A percentile compares a stretch with the other conserved stretches of the same genome.
phyloP scores from a whole-genome alignment of 345 rosid species.

The Linum tenue region DNA sequence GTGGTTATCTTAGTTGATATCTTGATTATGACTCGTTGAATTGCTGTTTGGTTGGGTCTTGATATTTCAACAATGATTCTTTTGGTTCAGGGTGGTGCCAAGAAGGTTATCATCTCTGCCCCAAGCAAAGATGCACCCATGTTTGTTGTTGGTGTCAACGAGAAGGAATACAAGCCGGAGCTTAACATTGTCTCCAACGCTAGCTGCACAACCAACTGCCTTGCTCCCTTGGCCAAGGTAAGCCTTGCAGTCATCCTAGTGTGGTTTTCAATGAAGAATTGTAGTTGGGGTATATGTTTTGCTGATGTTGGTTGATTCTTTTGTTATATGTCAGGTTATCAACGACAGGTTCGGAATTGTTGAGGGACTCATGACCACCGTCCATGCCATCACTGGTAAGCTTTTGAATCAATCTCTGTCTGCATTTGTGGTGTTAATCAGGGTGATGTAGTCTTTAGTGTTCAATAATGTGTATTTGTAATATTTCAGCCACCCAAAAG shows the following conservation, averaged over 20 bases:
- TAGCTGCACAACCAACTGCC: constrained; percentile 29
- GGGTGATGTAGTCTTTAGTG: neutral
- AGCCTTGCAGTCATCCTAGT: too few species aligned
- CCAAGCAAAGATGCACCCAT: constrained; percentile 29
- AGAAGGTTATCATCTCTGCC: constrained; percentile 27
- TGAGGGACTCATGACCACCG: constrained; percentile 28
- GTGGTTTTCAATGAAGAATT: neutral
- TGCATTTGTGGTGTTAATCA: too few species aligned
- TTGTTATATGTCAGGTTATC: constrained; percentile 15
- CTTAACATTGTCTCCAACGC: constrained; percentile 24
- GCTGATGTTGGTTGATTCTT: neutral
- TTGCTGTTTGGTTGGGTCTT: neutral
- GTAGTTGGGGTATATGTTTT: neutral
- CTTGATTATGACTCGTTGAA: too few species aligned
- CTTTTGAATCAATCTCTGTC: too few species aligned
- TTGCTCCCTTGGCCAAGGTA: constrained; percentile 29
- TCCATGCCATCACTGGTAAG: constrained; percentile 25
- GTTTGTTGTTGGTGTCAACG: constrained; percentile 27
- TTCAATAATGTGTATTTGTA: neutral
- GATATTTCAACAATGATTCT: neutral
- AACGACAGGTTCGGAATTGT: constrained; percentile 21
- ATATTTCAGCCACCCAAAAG: constrained; percentile 22
- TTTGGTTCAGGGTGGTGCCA: constrained; percentile 23
- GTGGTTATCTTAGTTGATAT: too few species aligned
- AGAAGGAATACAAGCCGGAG: constrained; percentile 24